Evolutionary conservation across 495 filamentous ascomycete genomes (phyloP).

Genomic region (Penicillium arizonense): DNA sequence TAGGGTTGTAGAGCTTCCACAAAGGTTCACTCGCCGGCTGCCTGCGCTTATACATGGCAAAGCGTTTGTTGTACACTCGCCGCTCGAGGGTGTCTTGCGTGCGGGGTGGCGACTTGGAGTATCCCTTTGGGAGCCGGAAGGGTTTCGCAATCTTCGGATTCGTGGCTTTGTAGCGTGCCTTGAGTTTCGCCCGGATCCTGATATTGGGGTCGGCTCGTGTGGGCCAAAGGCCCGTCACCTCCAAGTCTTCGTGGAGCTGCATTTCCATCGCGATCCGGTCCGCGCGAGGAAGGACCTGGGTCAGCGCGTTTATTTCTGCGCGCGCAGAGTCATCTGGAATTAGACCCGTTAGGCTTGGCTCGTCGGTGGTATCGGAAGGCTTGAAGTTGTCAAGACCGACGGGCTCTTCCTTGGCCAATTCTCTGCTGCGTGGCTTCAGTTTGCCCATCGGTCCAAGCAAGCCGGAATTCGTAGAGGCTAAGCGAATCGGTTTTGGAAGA

Average conservation of each 20-base stretch:
- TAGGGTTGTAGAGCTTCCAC: neutral
- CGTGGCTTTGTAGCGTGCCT: neutral
- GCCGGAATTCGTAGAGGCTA: slow-evolving; percentile 6
- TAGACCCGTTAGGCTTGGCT: neutral
- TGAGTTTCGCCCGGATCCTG: neutral
- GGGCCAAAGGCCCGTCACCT: neutral
- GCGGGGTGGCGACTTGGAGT: no score
- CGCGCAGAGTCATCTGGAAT: neutral
- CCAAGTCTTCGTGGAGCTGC: neutral
- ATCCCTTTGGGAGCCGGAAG: no score
- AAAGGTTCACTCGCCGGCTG: neutral
- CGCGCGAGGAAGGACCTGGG: neutral
- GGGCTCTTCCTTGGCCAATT: neutral
- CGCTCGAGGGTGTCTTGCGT: neutral
- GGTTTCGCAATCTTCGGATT: neutral
- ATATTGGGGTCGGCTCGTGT: neutral
- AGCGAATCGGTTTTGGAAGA: neutral
- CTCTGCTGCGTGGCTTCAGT: neutral
- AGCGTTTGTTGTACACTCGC: neutral
- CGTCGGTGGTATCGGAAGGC: neutral
- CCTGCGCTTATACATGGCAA: neutral
- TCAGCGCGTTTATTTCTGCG: neutral
- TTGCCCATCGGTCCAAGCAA: neutral
- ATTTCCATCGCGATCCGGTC: slow-evolving; percentile 11
- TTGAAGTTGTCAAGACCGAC: neutral